A percentile compares a stretch with the other conserved stretches of the same genome.
phyloP scores from a whole-genome alignment of 352 stramenopile species.

The Phytophthora quininea region DNA sequence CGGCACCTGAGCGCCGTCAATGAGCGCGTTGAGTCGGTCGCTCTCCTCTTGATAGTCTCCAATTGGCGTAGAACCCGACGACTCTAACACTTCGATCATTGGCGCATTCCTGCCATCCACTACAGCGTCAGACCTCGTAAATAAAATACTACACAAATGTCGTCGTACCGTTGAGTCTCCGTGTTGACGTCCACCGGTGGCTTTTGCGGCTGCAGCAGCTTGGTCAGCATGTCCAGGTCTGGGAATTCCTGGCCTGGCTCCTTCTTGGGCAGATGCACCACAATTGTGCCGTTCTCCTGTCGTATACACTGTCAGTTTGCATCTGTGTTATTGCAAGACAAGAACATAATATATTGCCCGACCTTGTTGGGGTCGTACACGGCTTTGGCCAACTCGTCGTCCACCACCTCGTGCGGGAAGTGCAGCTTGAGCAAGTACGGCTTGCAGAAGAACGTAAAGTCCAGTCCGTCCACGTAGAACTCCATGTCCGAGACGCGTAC shows the following conservation, averaged over 20 bases:
- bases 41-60: constrained; percentile 37
- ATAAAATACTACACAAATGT: neutral
- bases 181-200: constrained; percentile 43
- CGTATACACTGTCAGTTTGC: neutral
- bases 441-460: constrained; percentile 96
- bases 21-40: constrained; percentile 22
- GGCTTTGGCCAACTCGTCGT: constrained; percentile 90
- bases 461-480: constrained; percentile 88
- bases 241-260: constrained; percentile 87
- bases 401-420: constrained; percentile 89
- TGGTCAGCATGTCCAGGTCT: constrained; percentile 94
- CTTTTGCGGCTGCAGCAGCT: constrained; percentile 81
- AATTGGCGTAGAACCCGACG: constrained; percentile 26
- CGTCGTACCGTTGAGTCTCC: constrained; percentile 36
- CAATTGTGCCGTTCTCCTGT: constrained; percentile 93
- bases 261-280: constrained; percentile 91
- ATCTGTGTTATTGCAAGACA: too few relatives aligned
- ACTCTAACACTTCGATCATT: constrained; percentile 86
- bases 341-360: too few relatives aligned
- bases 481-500: constrained; percentile 93
- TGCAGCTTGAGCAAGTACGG: constrained; percentile 97
- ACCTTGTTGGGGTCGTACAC: constrained; percentile 92
- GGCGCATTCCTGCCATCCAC: constrained; percentile 44
- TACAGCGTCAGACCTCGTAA: constrained; percentile 2
- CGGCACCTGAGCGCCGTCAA: constrained; percentile 15